Evolutionary conservation across 1,284 basidiomycete species (phyloP).

Genomic region (Cutaneotrichosporon cutaneum): DNA sequence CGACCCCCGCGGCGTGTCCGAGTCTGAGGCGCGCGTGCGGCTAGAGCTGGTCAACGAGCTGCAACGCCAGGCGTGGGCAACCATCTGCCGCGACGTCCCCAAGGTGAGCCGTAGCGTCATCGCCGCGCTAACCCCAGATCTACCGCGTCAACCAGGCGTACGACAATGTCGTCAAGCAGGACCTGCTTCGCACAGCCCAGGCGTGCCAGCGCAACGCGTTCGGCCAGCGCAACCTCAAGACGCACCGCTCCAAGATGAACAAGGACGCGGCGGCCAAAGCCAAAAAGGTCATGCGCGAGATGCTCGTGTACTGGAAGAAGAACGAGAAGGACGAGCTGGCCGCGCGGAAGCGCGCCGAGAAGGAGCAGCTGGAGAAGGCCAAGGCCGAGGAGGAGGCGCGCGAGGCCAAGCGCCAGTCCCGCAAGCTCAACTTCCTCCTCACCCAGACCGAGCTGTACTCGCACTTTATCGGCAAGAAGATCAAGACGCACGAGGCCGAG

Average conservation of each 20-base stretch:
- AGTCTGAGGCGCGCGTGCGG: slow-evolving; percentile 41
- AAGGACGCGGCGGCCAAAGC: slow-evolving; percentile 84
- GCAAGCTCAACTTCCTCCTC: slow-evolving; percentile 98
- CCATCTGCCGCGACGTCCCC: slow-evolving; percentile 77
- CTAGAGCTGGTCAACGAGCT: slow-evolving; percentile 65
- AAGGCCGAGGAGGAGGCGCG: slow-evolving; percentile 95
- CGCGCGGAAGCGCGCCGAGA: slow-evolving; percentile 88
- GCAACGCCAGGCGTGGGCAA: slow-evolving; percentile 81
- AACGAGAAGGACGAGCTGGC: slow-evolving; percentile 93
- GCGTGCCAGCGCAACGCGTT: slow-evolving; percentile 64
- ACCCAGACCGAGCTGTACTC: slow-evolving; percentile 99
- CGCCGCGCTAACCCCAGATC: slow-evolving; percentile 59
- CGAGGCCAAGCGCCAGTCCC: slow-evolving; percentile 89
- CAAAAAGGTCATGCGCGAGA: slow-evolving; percentile 55
- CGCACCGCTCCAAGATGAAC: slow-evolving; percentile 73
- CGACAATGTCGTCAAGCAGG: slow-evolving; percentile 63
- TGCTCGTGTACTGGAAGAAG: slow-evolving; percentile 96
- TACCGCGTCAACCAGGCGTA: slow-evolving; percentile 69
- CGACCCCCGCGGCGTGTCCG: slow-evolving; percentile 44
- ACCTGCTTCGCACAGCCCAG: slow-evolving; percentile 35
- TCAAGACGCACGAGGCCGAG: slow-evolving; percentile 92
- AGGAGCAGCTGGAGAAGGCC: slow-evolving; percentile 83
- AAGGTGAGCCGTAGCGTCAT: slow-evolving; percentile 59
- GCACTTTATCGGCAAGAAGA: slow-evolving; percentile 98
- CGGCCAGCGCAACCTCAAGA: slow-evolving; percentile 75